Base-by-base conservation (phyloP, 1,284 basidiomycete species). In the Fomitiporia mediterranea region DNA sequence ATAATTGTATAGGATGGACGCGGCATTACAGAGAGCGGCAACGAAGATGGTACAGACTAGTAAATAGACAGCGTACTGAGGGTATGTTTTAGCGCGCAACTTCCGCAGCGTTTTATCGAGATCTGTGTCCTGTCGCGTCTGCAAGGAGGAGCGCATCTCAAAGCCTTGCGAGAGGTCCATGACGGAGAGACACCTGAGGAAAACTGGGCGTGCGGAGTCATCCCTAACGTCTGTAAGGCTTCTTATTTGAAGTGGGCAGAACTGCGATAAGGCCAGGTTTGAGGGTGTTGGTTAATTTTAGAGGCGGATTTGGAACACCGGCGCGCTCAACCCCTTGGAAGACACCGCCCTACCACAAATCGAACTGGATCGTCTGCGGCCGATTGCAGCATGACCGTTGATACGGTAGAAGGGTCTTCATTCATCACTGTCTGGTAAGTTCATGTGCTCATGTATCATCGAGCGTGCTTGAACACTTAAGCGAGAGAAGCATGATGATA, bases 21-120 rank as follows among this genome's bases (percentile, higher is more conserved):
- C 19, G 17, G 48, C 3, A 23, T 53, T 46, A 17, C n/a, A 32
- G n/a, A 57, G 30, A 1, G 42, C n/a, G 35, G 39, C 19, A 5
- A 48, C 30, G 50, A 52, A 46, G 30, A 57, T 46, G 19, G 48
- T 30, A n/a, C 28, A 44, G 7, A 38, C 43, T 21, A 53, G 19
- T 32, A 57, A 51, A 37, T 53, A 57, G 19, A 53, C 44, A 8
- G 39, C 39, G 21, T 57, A 57, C 25, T 52, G 37, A 4, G 56
- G 56, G 35, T 52, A 57, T 25, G 39, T 28, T 19, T 19, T 11
- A 2, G 46, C 35, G 21, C 27, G 35, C 25, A 55, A 38, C 9
- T 27, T 28, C 21, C 46, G 34, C 21, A 48, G 25, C 6, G 38
- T 46, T 15, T 27, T 48, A n/a, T 48, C 23, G 19, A 37, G 27